These are phyloP conservation scores for Cladophialophora immunda DNA, from an alignment of 2,329 filamentous ascomycete species.

Conservation along the genomic window DNA sequence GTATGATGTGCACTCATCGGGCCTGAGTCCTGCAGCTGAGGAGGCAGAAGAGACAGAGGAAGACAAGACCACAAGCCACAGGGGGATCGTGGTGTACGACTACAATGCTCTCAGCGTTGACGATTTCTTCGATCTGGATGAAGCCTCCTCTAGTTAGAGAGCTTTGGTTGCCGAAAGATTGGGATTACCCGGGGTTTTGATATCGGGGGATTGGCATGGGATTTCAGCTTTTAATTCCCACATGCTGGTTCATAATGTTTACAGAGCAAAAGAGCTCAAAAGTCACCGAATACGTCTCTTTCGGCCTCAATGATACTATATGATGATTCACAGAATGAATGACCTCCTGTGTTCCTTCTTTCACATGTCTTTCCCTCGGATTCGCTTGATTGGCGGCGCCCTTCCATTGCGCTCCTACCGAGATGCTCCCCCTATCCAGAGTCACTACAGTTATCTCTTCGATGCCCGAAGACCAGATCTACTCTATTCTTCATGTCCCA, in stretches of 20 bases:
- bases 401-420: not conserved
- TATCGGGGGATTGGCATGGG: not conserved
- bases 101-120: slow-evolving; percentile 30
- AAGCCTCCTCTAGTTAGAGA: slow-evolving; percentile 21
- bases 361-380: not conserved
- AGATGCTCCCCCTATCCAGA: not conserved
- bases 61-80: slow-evolving; percentile 1
- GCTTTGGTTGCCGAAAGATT: not conserved
- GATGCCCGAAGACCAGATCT: not conserved
- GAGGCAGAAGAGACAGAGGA: slow-evolving; percentile 15
- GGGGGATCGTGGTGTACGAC: slow-evolving; percentile 30
- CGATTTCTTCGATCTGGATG: slow-evolving; percentile 36
- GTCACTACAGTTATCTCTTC: not conserved
- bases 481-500: not conserved
- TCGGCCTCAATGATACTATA: not conserved
- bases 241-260: not conserved
- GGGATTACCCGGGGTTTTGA: not conserved
- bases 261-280: not conserved
- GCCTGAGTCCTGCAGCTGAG: slow-evolving; percentile 28
- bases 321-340: not conserved
- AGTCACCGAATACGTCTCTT: not conserved
- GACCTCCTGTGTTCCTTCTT: not conserved
- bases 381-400: not conserved
- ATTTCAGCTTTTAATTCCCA: not conserved
- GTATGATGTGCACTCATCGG: slow-evolving; percentile 34